Evolutionary conservation across 1,139 yeast genomes (phyloP).

Genomic region (Lodderomyces beijingensis): DNA sequence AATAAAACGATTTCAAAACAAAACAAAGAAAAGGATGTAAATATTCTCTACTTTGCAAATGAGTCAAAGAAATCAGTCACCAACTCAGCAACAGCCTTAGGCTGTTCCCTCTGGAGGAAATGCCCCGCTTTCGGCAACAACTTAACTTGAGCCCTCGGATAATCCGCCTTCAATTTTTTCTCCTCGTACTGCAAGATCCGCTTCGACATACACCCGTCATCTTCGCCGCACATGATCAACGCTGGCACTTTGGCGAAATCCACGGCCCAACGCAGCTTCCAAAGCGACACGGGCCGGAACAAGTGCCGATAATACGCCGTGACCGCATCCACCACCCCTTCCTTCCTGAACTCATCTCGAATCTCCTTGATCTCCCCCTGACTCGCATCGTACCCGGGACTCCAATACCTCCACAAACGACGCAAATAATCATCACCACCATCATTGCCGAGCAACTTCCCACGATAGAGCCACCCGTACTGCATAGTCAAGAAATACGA

Average conservation of each 20-base stretch:
- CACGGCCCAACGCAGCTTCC: constrained; percentile 24
- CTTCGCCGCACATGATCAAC: constrained; percentile 32
- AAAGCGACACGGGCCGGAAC: constrained; percentile 20
- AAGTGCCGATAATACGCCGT: constrained; percentile 42
- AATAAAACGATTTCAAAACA: no score
- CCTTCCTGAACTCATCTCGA: constrained; percentile 22
- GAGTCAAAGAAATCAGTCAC: constrained; percentile 27
- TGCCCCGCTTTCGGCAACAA: constrained; percentile 33
- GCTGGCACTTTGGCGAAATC: constrained; percentile 40
- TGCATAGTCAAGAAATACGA: constrained; percentile 44
- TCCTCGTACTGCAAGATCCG: constrained; percentile 25
- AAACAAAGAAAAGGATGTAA: no score
- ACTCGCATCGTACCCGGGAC: constrained; percentile 35
- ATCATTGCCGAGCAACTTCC: constrained; percentile 17
- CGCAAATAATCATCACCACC: constrained; percentile 26
- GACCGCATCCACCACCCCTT: constrained; percentile 32
- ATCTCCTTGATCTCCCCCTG: constrained; percentile 26
- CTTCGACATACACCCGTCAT: constrained; percentile 39
- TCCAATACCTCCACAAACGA: constrained; percentile 38
- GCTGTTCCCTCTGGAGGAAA: constrained; percentile 41
- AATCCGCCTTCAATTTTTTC: constrained; percentile 16
- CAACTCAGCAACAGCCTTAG: constrained; percentile 24
- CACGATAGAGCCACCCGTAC: constrained; percentile 20
- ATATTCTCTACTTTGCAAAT: no score
- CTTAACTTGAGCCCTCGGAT: constrained; percentile 25